Conservation (phyloP, 352 stramenopile species). For the Sclerospora graminicola region DNA sequence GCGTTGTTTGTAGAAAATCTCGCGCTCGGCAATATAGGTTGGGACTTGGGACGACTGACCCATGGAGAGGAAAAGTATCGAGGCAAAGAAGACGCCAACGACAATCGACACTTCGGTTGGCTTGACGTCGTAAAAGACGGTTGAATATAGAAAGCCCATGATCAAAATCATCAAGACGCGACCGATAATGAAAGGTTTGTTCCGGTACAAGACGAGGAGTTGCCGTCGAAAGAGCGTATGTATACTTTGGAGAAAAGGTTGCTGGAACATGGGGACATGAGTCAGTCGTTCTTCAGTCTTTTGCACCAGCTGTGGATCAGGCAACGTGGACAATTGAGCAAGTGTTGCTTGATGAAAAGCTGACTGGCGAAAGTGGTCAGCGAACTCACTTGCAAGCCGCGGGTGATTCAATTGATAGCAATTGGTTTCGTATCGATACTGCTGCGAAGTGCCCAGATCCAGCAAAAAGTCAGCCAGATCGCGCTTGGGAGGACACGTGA, state of each 20-base stretch:
- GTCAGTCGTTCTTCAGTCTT: background rate
- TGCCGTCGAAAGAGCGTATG: slow-evolving; percentile 24
- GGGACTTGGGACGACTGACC: background rate
- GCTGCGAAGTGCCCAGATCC: slow-evolving; percentile 17
- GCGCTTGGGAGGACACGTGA: slow-evolving; percentile 18
- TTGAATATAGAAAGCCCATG: slow-evolving; percentile 35
- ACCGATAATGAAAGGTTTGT: slow-evolving; percentile 20
- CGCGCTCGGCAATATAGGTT: background rate
- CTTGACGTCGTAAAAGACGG: slow-evolving; percentile 35
- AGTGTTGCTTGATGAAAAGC: slow-evolving; percentile 10
- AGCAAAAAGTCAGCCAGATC: slow-evolving; percentile 26
- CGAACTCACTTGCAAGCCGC: slow-evolving; percentile 11
- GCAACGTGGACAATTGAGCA: background rate
- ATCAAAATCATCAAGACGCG: slow-evolving; percentile 27
- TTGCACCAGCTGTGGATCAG: background rate
- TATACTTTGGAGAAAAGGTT: slow-evolving; percentile 18
- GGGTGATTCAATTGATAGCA: slow-evolving; percentile 8
- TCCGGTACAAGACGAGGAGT: slow-evolving; percentile 36
- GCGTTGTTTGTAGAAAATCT: background rate
- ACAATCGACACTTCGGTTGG: slow-evolving; percentile 23
- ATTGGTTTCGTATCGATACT: slow-evolving; percentile 15
- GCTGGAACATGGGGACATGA: slow-evolving; percentile 23
- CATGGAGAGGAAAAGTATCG: slow-evolving; percentile 1
- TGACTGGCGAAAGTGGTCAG: slow-evolving; percentile 24
- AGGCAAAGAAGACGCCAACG: slow-evolving; percentile 67